Percentiles rank a stretch among this genome's conserved stretches.
These are phyloP conservation scores for Naumovozyma castellii DNA, from an alignment of 805 yeast species.

Conservation along the genomic window DNA sequence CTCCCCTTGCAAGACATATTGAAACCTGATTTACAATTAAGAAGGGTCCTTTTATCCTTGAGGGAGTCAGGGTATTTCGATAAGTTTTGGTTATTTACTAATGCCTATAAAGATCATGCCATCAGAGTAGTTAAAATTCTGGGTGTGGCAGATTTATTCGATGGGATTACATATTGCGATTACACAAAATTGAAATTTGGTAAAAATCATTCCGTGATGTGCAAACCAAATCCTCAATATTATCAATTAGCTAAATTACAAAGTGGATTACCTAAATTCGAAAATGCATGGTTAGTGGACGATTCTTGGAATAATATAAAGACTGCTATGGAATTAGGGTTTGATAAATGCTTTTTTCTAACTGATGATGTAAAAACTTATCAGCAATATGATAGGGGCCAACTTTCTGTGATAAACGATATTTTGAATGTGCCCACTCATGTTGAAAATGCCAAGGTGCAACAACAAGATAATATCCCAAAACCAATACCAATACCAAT, in stretches of 20 bases:
- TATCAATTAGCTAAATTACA: conserved; percentile 53
- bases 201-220: conserved; percentile 50
- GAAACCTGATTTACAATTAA: conserved; percentile 44
- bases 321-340: conserved; percentile 63
- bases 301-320: conserved; percentile 73
- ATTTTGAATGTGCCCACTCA: conserved; percentile 49
- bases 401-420: conserved; percentile 35
- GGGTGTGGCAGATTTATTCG: conserved; percentile 83
- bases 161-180: conserved; percentile 87
- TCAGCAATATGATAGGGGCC: not conserved
- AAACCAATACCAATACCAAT: too few relatives aligned
- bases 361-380: conserved; percentile 43
- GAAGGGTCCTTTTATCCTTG: conserved; percentile 41
- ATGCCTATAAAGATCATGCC: conserved; percentile 87
- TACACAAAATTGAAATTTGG: conserved; percentile 34
- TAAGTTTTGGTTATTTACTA: conserved; percentile 82
- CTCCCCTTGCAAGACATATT: conserved; percentile 69
- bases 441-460: too few relatives aligned
- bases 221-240: conserved; percentile 75
- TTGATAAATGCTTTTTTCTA: conserved; percentile 61
- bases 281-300: conserved; percentile 66
- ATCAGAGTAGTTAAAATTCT: conserved; percentile 62
- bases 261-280: conserved; percentile 37
- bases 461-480: too few relatives aligned
- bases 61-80: conserved; percentile 41